Base-by-base conservation (phyloP, 495 filamentous ascomycete genomes). In the Penicillium steckii region DNA sequence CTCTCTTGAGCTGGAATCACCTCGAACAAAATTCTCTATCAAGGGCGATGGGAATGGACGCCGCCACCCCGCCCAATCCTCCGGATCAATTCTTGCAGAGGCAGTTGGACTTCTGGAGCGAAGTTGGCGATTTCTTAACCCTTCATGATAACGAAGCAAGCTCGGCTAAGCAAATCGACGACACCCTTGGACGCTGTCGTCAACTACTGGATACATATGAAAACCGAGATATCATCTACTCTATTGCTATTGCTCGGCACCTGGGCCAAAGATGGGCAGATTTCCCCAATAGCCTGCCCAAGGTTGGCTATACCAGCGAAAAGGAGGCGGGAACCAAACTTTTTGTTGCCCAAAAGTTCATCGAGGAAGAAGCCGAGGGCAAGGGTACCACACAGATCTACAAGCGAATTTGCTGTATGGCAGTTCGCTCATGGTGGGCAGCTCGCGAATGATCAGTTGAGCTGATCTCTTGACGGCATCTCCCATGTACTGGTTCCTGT, bases 171-270 rank as follows among this genome's bases (percentile, higher is more conserved):
- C 74, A 80, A 46, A 79, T 90, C 21, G 86, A 91, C 40, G 78
- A 84, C 48, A 79, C 81, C 1, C 70, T 95, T 8, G 62, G 56
- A 3, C 74, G 73, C 6, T 79, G 86, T 62, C 85, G 90, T 37
- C 76, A 77, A 32, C 70, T 92, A 4, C 78, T 96, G 8, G 85
- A 91, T 52, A 85, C 82, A 48, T 80, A 83, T 17, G 91, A 96
- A 72, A 93, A 92, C 60, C 84, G 91, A n/a, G 91, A 96, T 57
- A 89, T 95, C 7, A 79, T 95, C 26, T 96, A 96, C 66, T 93
- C 89, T 10, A 85, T 96, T 52, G 88, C 88, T 21, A 83, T 95
- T 45, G 83, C 86, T 8, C 83, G 91, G 17, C 83, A 89, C 55
- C 77, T 89, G 30, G 86, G 89, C 23, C 79, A 81, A 30, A 81